Base-by-base conservation (phyloP, 805 yeast genomes). In the Starmerella stigmatis region DNA sequence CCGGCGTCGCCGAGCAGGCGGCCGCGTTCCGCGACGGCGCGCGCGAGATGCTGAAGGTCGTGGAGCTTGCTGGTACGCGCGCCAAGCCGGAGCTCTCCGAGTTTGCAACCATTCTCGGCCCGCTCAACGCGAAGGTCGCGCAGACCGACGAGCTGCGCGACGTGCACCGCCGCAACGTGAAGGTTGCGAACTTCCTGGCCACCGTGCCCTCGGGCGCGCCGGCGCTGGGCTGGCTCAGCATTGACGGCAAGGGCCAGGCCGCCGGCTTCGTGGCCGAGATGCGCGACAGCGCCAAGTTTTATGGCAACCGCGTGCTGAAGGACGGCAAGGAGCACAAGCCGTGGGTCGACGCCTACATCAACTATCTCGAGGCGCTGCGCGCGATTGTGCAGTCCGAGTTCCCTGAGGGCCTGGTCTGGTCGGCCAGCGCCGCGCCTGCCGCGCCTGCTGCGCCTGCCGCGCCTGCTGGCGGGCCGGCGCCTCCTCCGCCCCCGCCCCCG, bases 261-360 rank as follows among this genome's bases (percentile, higher is more conserved):
- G 75, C 81, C 13, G 57, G 57, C 8, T 74, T 71, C 52, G 73
- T 92, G 46, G 75, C 81, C 3, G 96, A 88, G 53, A 83, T 79
- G 65, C 83, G 81, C 60, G 98, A 92, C 59, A 77, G 94, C 17
- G 83, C 95, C 28, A 89, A 81, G 62, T 92, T 92, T 66, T 92
- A 96, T 86, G 75, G 94, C 10, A 88, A 92, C 66, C 76, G 94
- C 56, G 80, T 89, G 34, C 65, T 88, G 61, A 88, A 88, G 64
- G 95, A 86, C 50, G 78, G 67, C 67, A 86, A 75, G 64, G 94
- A 80, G 16, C 84, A 84, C 40, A 79, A 73, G 21, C 81, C 80
- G 46, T 92, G 97, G 97, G 95, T 81, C 31, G 76, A 78, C 50
- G 58, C 64, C 13, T 84, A 77, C 59, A 64, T 76, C 56, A 63